Base-by-base conservation (phyloP, 331 rosid species). In the Pyracantha coccinea region DNA sequence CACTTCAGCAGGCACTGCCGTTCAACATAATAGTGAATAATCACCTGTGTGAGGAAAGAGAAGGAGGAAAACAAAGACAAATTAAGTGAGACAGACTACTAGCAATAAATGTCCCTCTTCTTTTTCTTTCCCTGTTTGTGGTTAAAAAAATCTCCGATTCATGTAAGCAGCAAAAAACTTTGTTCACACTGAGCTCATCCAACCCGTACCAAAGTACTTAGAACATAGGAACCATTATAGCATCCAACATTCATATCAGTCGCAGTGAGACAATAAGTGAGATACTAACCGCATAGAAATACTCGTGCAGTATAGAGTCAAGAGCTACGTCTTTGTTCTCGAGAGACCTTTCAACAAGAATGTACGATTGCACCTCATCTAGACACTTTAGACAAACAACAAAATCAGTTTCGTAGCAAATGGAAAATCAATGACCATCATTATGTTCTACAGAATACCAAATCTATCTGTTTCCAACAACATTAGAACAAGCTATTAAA, bases 1-100 rank as follows among this genome's bases (percentile, higher is more conserved):
- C 98, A 93, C 72, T 93, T 93, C 81, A 93, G 90, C 85, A 93
- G 80, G 91, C 96, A 93, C 72, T 93, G 98, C 4, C 98, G 85
- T 84, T 93, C 98, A 82, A 78, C 86, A 79, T 91, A 88, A 84
- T 91, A 93, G 71, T 91, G 86, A 80, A 93, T 85, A 25, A 86
- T 68, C 72, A 85, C 76, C 98, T 93, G 75, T 83, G 82, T 44
- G 55, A 69, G 73, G 8, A 63, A 74, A 78, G 63, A 77, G 77
- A 76, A 71, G 13, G 38, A 71, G 47, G 44, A 10, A 31, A 73
- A 68, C 52, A 73, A 75, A 58, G 61, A 62, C 61, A 77, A 80
- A 83, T 66, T 27, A 68, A 77, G 57, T 74, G 54, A 68, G 33
- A 55, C 15, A 33, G 9, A n/a, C 55, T 4, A 53, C 52, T 29